Evolutionary conservation across 2,329 filamentous ascomycete species (phyloP).

Genomic region (Fusarium sp.): DNA sequence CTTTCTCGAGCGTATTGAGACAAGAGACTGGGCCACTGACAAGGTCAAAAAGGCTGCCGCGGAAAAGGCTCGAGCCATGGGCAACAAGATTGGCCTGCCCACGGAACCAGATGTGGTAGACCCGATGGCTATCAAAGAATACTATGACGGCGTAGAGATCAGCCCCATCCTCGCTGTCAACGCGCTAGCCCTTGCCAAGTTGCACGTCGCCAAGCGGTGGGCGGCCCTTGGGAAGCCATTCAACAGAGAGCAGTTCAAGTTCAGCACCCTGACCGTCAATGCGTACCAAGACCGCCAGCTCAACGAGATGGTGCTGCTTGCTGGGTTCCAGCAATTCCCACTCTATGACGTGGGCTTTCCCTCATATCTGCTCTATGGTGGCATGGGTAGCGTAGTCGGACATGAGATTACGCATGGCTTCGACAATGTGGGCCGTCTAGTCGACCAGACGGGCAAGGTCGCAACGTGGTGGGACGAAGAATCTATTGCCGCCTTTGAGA

Average conservation of each 20-base stretch:
- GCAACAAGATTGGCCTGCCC: constrained; percentile 79
- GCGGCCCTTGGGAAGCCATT: constrained; percentile 72
- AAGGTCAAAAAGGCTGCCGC: constrained; percentile 72
- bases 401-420: constrained; percentile 81
- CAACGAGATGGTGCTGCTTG: constrained; percentile 75
- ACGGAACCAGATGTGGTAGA: constrained; percentile 75
- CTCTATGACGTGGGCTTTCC: constrained; percentile 75
- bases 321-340: constrained; percentile 78
- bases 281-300: constrained; percentile 76
- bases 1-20: constrained; percentile 73
- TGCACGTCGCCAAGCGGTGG: constrained; percentile 68
- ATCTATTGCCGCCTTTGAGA: constrained; percentile 71
- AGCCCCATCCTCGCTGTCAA: constrained; percentile 70
- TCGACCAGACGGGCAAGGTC: constrained; percentile 75
- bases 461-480: constrained; percentile 77
- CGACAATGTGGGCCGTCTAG: constrained; percentile 76
- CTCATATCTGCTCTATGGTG: constrained; percentile 77
- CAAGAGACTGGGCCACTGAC: constrained; percentile 76
- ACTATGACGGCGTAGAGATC: constrained; percentile 70
- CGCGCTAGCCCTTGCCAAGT: constrained; percentile 63
- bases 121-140: constrained; percentile 67
- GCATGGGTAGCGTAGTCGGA: constrained; percentile 76
- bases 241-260: constrained; percentile 73
- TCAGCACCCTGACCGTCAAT: constrained; percentile 74
- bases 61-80: constrained; percentile 76